Conservation (phyloP, 352 stramenopile species). For the Phytophthora palmivora region DNA sequence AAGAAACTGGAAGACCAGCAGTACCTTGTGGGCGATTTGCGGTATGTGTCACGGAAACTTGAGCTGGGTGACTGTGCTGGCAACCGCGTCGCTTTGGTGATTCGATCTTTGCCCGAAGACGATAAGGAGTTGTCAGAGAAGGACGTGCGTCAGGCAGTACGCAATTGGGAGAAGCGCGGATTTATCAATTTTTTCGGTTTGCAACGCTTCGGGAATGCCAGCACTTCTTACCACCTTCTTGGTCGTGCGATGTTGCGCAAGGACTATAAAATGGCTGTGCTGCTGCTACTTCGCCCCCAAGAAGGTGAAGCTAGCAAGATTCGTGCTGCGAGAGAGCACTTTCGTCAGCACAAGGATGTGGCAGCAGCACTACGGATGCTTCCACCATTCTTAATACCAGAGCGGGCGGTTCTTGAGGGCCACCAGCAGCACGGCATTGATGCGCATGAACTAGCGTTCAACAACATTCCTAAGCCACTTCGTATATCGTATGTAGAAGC, state of each 20-base stretch:
- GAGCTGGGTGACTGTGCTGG: conserved; percentile 88
- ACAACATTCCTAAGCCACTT: conserved; percentile 66
- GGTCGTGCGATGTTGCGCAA: conserved; percentile 94
- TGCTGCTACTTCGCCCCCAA: conserved; percentile 91
- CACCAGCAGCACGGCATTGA: conserved; percentile 80
- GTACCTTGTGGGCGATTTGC: conserved; percentile 92
- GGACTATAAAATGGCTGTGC: conserved; percentile 93
- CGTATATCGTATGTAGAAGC: conserved; percentile 73
- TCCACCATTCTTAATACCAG: conserved; percentile 71
- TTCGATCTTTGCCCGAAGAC: conserved; percentile 86
- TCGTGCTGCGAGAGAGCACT: conserved; percentile 76
- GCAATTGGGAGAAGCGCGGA: conserved; percentile 65
- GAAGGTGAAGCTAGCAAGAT: conserved; percentile 87
- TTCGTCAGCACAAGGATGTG: conserved; percentile 86
- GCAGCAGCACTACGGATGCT: conserved; percentile 78
- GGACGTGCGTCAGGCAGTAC: conserved; percentile 44
- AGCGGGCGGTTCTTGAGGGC: conserved; percentile 78
- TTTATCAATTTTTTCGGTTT: conserved; percentile 99
- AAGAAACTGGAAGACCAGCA: conserved; percentile 73
- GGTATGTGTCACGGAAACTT: conserved; percentile 89
- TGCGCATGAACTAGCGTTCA: conserved; percentile 75
- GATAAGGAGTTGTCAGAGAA: conserved; percentile 53
- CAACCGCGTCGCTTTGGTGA: conserved; percentile 94
- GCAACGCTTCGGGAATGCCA: conserved; percentile 92
- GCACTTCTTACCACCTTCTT: conserved; percentile 82